A percentile compares a stretch with the other conserved stretches of the same genome.
Conservation (phyloP, 768 basidiomycete species). For the Clitopilus passeckerianus region DNA sequence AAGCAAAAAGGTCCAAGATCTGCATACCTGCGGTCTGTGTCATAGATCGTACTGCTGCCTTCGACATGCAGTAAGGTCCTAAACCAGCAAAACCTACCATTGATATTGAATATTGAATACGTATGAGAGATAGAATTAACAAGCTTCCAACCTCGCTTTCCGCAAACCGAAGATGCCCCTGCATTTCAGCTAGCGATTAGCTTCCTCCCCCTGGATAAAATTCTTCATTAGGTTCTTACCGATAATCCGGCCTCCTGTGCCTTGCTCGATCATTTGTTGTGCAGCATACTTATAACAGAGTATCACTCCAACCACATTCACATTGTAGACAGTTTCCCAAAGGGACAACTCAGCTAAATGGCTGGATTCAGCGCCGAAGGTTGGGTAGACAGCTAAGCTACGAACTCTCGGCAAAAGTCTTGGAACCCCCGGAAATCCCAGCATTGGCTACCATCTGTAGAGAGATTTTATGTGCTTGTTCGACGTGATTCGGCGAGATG, state of each 20-base stretch:
- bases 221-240: conserved; percentile 13
- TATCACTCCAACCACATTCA: conserved; percentile 36
- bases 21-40: conserved; percentile 32
- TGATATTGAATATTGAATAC: background rate
- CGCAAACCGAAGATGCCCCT: conserved; percentile 28
- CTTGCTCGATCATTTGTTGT: conserved; percentile 37
- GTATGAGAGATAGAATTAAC: background rate
- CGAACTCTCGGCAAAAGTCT: conserved; percentile 14
- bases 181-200: no score
- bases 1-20: background rate
- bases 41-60: conserved; percentile 35
- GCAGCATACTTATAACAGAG: conserved; percentile 39
- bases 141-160: conserved; percentile 18
- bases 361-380: no score
- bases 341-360: conserved; percentile 24
- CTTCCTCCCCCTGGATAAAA: no score
- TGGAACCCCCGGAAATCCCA: conserved; percentile 12
- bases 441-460: conserved; percentile 31
- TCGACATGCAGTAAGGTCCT: conserved; percentile 28
- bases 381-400: background rate
- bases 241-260: conserved; percentile 35
- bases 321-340: conserved; percentile 23
- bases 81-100: conserved; percentile 9
- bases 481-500: background rate
- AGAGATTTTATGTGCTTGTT: background rate